Percentiles rank a stretch among this genome's conserved stretches.
These are phyloP conservation scores for Fusarium robinianum DNA, from an alignment of 2,329 filamentous ascomycete species.

Conservation along the genomic window DNA sequence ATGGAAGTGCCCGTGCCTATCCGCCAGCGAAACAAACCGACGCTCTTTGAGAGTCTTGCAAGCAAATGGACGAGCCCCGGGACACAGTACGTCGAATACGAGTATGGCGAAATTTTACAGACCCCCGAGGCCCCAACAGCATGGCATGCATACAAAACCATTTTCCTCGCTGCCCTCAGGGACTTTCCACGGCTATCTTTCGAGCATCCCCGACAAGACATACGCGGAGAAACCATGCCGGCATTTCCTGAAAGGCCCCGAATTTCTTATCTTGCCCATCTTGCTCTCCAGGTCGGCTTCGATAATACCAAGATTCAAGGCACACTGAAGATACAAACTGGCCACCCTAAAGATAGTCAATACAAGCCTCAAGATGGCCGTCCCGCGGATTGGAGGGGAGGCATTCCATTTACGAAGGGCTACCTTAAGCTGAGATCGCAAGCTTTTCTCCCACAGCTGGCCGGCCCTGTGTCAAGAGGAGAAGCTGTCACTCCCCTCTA, in stretches of 20 bases:
- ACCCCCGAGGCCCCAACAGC: neutral
- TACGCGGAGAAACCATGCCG: neutral
- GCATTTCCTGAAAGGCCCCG: neutral
- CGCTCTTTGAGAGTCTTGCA: neutral
- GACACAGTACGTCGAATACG: neutral
- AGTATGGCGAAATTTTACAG: neutral
- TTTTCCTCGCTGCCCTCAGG: neutral
- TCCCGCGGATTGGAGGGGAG: neutral
- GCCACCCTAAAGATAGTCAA: neutral
- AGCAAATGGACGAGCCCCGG: neutral
- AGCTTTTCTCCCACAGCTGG: neutral
- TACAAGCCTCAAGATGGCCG: neutral
- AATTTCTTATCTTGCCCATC: neutral
- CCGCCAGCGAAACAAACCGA: neutral
- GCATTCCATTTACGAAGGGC: neutral
- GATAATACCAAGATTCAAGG: neutral
- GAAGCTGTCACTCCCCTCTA: neutral
- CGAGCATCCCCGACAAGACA: neutral
- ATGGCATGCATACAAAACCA: neutral
- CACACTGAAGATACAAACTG: neutral
- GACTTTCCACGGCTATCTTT: neutral
- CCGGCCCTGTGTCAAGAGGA: neutral
- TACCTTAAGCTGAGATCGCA: neutral
- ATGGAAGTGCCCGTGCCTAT: neutral
- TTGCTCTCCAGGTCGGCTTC: neutral